Base-by-base conservation (phyloP, 2,329 filamentous ascomycete species). In the Sarocladium brachiariae region DNA sequence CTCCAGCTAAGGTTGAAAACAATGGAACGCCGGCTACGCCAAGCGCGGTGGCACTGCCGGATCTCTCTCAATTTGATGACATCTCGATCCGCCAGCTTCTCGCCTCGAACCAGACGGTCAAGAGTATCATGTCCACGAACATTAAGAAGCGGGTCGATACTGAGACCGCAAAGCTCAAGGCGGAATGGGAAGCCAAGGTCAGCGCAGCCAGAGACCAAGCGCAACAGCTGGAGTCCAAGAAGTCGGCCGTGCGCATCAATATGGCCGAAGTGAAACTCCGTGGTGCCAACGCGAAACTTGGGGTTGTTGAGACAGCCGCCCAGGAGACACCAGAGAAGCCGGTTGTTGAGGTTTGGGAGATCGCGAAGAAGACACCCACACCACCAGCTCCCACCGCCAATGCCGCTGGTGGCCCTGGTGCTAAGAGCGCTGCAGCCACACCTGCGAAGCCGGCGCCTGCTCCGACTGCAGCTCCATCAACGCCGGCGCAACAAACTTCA, bases 281-380 rank as follows among this genome's bases (percentile, higher is more conserved):
- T 54, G 70, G 72, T 8, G 80, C 83, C 0, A 75, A 76, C 48
- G 87, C 85, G 4, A 95, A 93, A 70, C 70, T 95, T 27, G 78
- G 80, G 1, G 81, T 93, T 1, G 87, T 97, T 3, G 80, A 90
- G 61, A 87, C 82, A 43, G 91, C 92, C 11, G 89, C 86, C 0
- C 77, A 76, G n/a, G 86, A 95, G 45, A 96, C 91, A 1, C 92
- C 92, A 0, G 77, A 92, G 59, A 84, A 83, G 63, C 81, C 90
- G 1, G 89, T 97, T 3, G 80, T 73, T 9, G 90, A 96, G 66
- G 91, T 96, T 0, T 96, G 89, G 87, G 83, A 86, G 55, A 71
- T 87, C 50, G 90, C 86, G 0, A 91, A 92, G 67, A 73, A 50
- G 18, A 61, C 67, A 16, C 54, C 57, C 5, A 53, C 60, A 23